These are phyloP conservation scores for Chaetomium sp. DNA, from an alignment of 2,329 filamentous ascomycete genomes.

Conservation along the genomic window DNA sequence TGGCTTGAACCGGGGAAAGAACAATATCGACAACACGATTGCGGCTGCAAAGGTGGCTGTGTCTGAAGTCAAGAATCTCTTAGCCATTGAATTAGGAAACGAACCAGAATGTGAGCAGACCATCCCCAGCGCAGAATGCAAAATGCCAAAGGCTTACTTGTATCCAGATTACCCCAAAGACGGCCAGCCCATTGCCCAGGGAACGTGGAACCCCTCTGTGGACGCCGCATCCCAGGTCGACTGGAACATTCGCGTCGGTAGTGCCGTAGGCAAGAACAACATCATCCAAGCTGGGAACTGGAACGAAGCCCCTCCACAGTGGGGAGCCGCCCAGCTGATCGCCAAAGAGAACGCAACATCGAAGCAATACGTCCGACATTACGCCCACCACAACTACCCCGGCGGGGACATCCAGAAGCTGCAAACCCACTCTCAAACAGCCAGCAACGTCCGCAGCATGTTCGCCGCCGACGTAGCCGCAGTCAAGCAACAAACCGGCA, in stretches of 20 bases:
- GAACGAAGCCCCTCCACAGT: constrained; percentile 42
- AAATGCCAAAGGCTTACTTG: not conserved
- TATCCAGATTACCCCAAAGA: constrained; percentile 41
- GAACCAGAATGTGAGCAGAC: constrained; percentile 55
- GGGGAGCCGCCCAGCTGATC: constrained; percentile 46
- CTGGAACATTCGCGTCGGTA: constrained; percentile 43
- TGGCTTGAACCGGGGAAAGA: constrained; percentile 56
- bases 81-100: constrained; percentile 59
- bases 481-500: constrained; percentile 41
- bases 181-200: constrained; percentile 44
- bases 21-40: constrained; percentile 57
- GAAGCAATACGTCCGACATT: constrained; percentile 46
- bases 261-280: constrained; percentile 39
- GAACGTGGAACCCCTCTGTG: constrained; percentile 42
- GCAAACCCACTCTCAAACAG: constrained; percentile 50
- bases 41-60: constrained; percentile 51
- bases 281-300: constrained; percentile 49
- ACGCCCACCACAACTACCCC: constrained; percentile 54
- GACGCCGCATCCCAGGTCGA: constrained; percentile 46
- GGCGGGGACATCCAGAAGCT: constrained; percentile 46
- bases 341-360: constrained; percentile 43
- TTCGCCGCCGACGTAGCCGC: constrained; percentile 48
- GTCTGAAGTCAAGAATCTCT: constrained; percentile 49
- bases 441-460: constrained; percentile 41
- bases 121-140: not conserved